Percentiles rank a stretch among this genome's conserved stretches.
Evolutionary conservation across 495 filamentous ascomycete species (phyloP).

Genomic region (Pyrenopolyporus hunteri): DNA sequence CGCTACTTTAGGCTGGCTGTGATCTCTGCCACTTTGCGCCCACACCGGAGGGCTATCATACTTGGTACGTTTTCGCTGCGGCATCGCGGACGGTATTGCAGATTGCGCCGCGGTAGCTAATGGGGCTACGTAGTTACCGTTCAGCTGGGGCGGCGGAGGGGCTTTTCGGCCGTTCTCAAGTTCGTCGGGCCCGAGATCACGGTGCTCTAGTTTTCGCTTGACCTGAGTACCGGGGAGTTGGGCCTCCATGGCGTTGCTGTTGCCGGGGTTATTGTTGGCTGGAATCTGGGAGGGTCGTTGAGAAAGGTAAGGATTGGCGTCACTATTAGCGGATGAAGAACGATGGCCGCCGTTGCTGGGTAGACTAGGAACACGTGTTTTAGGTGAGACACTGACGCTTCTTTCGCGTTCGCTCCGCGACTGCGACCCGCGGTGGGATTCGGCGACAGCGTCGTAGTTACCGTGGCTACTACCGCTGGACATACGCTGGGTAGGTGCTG

Average conservation of each 20-base stretch:
- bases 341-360: slow-evolving; percentile 53
- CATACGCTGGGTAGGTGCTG: slow-evolving; percentile 54
- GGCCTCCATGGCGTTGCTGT: slow-evolving; percentile 35
- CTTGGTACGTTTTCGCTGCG: slow-evolving; percentile 45
- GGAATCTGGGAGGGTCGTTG: slow-evolving; percentile 42
- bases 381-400: slow-evolving; percentile 69
- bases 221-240: slow-evolving; percentile 47
- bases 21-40: slow-evolving; percentile 45
- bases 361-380: slow-evolving; percentile 62
- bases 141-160: slow-evolving; percentile 51
- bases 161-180: slow-evolving; percentile 51
- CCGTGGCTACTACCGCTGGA: slow-evolving; percentile 49
- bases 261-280: slow-evolving; percentile 41
- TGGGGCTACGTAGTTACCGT: slow-evolving; percentile 46
- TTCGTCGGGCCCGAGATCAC: slow-evolving; percentile 52
- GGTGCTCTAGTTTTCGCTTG: slow-evolving; percentile 62
- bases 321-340: slow-evolving; percentile 45
- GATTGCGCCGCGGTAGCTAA: slow-evolving; percentile 20
- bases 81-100: slow-evolving; percentile 40
- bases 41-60: slow-evolving; percentile 52
- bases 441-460: slow-evolving; percentile 49
- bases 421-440: slow-evolving; percentile 44
- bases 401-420: slow-evolving; percentile 61
- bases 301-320: slow-evolving; percentile 48
- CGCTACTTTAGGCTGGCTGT: slow-evolving; percentile 28